Percentiles rank a stretch among this genome's conserved stretches.
Conservation (phyloP, 768 basidiomycete species). For the Mycena kentingensis region DNA sequence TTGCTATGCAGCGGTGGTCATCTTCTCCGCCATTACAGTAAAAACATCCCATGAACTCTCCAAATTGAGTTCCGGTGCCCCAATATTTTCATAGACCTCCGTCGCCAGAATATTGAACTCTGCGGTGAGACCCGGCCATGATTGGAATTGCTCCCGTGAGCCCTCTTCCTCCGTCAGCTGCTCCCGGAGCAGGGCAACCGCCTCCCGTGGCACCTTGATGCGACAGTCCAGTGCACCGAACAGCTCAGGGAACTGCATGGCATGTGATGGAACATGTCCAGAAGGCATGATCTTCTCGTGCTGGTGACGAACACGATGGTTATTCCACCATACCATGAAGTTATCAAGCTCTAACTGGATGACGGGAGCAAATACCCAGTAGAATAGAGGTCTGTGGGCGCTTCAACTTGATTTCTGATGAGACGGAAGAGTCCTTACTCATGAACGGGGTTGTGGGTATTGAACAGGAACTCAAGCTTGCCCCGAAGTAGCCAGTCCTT, state of each 20-base stretch:
- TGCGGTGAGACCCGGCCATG: not conserved
- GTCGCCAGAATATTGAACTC: not conserved
- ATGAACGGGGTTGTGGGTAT: slow-evolving; percentile 8
- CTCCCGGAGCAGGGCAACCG: not conserved
- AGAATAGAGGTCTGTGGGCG: slow-evolving; percentile 8
- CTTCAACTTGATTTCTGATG: not conserved
- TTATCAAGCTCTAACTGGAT: slow-evolving; percentile 20
- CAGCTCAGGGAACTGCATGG: not conserved
- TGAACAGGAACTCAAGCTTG: slow-evolving; percentile 9
- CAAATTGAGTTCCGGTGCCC: not conserved
- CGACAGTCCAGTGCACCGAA: slow-evolving; percentile 7
- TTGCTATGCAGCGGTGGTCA: too few relatives aligned
- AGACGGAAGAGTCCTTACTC: not conserved
- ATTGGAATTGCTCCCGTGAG: not conserved
- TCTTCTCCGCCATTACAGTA: not conserved
- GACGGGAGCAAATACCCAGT: slow-evolving; percentile 9
- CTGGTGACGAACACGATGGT: slow-evolving; percentile 20
- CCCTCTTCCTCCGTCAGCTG: slow-evolving; percentile 1
- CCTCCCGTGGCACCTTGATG: slow-evolving; percentile 4
- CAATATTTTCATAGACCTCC: not conserved
- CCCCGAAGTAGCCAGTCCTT: slow-evolving; percentile 15
- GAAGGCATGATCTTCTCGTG: slow-evolving; percentile 19
- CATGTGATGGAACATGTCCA: slow-evolving; percentile 9
- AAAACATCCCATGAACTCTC: not conserved
- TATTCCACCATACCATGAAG: slow-evolving; percentile 24